Conservation (phyloP, 306 rosid species). For the Sophora flavescens region DNA sequence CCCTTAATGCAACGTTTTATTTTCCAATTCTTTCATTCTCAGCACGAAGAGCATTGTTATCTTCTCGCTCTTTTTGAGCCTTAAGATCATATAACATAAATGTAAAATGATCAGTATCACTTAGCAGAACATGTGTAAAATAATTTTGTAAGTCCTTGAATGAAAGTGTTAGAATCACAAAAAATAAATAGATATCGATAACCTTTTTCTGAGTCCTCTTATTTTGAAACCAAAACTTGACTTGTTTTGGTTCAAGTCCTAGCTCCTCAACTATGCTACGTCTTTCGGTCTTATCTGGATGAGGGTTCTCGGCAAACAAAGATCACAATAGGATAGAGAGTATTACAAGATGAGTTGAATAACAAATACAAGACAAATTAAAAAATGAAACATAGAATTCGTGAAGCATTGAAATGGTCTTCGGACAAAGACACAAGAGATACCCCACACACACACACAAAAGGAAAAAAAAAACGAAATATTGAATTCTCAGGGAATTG, state of each 20-base stretch:
- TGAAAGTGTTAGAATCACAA: no score
- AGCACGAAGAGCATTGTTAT: constrained; percentile 50
- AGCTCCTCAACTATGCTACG: constrained; percentile 55
- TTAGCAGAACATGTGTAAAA: not conserved
- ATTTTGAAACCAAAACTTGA: constrained; percentile 85
- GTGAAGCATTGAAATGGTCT: no score
- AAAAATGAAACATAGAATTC: no score
- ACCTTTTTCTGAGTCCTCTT: constrained; percentile 77
- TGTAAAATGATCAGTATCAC: no score
- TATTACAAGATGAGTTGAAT: not conserved
- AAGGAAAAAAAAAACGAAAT: no score
- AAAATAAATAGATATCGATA: no score
- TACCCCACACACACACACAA: no score
- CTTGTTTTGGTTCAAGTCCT: constrained; percentile 66
- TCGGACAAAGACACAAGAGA: no score
- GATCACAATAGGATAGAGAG: not conserved
- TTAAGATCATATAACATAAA: constrained; percentile 31
- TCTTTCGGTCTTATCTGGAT: constrained; percentile 63
- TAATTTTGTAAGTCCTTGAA: no score
- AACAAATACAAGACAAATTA: no score
- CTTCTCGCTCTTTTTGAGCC: constrained; percentile 58
- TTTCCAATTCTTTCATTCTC: constrained; percentile 64
- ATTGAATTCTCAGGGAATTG: not conserved
- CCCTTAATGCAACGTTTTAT: constrained; percentile 57
- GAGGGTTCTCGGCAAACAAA: constrained; percentile 41